Base-by-base conservation (phyloP, 768 basidiomycete species). In the Wakefieldia striispora region DNA sequence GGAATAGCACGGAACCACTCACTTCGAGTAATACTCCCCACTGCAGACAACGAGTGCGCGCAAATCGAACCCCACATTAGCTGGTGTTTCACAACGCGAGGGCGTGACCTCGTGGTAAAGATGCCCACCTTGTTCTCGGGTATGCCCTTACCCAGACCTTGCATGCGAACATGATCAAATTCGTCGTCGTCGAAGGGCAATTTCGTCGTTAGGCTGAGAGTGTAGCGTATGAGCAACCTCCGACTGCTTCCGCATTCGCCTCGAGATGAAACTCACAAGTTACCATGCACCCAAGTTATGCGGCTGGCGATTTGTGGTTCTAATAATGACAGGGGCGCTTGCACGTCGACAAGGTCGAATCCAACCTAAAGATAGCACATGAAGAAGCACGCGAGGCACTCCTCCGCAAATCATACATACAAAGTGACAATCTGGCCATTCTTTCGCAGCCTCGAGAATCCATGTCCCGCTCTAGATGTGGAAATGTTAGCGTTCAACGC, bases 121-220 rank as follows among this genome's bases (percentile, higher is more conserved):
- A 29, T 13, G 17, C 55, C 39, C 44, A 81, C 86, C 73, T 88
- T 88, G 57, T 83, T 86, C 63, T 90, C 88, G 6, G 86, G 86
- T 26, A 89, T 79, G 14, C 80, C 86, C 58, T 75, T 75, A 1
- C 85, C 79, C 50, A 89, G 78, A 43, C 72, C 70, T 51, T 79
- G 75, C 43, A 90, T 78, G 57, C 85, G 89, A n/a, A 91, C 81
- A 63, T 86, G 81, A 64, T 91, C 88, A 53, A 91, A 91, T 57
- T 86, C 81, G 51, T 90, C 86, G 47, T 90, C 88, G 14, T 89
- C 86, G 60, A 89, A 91, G 0, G 88, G 88, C 17, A 91, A 72
- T 57, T 76, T 85, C 11, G 81, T 87, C 40, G 87, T 86, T 57
- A 91, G 67, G 64, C 88, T 90, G 54, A 31, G 16, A 16, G 38